Percentiles rank a stretch among this genome's conserved stretches.
These are phyloP conservation scores for Aspergillus awamori DNA, from an alignment of 2,329 filamentous ascomycete genomes.

Conservation along the genomic window DNA sequence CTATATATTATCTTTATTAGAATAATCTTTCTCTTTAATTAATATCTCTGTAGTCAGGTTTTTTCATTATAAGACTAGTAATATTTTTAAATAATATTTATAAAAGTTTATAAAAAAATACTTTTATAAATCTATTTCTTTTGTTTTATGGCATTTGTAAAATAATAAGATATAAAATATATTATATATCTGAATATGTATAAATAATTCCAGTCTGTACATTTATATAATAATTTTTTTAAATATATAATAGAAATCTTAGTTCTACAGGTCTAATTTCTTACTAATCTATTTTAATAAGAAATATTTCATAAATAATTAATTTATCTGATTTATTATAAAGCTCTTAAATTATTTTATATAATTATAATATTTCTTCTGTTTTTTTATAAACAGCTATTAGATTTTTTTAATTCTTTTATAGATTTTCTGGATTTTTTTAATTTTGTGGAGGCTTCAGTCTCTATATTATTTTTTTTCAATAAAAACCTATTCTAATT, in stretches of 20 bases:
- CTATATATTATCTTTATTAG: not conserved
- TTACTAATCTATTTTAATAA: not conserved
- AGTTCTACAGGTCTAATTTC: not conserved
- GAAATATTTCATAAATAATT: not conserved
- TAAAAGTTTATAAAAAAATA: slow-evolving; percentile 5
- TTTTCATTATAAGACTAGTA: not conserved
- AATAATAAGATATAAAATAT: not conserved
- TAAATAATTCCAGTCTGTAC: not conserved
- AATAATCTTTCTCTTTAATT: not conserved
- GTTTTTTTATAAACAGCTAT: not conserved
- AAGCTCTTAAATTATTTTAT: not conserved
- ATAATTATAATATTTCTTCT: not conserved
- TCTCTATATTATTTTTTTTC: no score
- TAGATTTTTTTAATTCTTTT: not conserved
- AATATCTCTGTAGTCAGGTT: not conserved
- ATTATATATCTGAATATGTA: not conserved
- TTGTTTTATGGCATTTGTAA: not conserved
- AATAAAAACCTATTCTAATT: not conserved
- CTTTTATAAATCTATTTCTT: not conserved
- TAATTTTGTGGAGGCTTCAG: no score
- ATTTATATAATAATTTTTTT: not conserved
- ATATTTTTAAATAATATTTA: not conserved
- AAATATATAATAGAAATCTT: not conserved
- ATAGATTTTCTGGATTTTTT: not conserved
- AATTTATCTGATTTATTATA: not conserved